phyloP scores from a whole-genome alignment of 2,329 filamentous ascomycete species.

The Apiospora phragmitis region DNA sequence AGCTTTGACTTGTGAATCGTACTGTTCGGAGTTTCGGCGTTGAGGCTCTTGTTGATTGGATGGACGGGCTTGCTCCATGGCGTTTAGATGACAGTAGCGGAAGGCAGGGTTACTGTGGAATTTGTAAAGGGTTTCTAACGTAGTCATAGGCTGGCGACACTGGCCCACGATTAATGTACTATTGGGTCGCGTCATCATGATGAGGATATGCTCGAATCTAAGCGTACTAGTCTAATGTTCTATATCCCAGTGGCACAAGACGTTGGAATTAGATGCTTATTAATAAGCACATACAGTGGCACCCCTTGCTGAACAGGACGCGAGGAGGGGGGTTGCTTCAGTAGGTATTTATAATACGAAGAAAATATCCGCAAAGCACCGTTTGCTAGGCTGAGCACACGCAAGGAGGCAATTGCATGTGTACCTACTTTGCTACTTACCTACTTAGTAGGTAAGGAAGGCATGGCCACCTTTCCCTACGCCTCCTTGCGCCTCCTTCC shows the following conservation, averaged over 20 bases:
- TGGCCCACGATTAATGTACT: neutral
- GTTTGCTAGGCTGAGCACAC: neutral
- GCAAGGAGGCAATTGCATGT: neutral
- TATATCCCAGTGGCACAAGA: neutral
- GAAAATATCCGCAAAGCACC: neutral
- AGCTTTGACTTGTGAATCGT: slow-evolving; percentile 26
- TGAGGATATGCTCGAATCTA: neutral
- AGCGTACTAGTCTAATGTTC: neutral
- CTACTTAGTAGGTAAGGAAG: neutral
- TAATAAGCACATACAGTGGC: neutral
- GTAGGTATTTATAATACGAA: neutral
- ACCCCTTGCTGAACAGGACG: neutral
- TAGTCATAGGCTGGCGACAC: neutral
- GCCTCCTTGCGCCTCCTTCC: neutral
- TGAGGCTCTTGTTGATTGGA: neutral
- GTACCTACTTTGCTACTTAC: no score
- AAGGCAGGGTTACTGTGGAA: neutral
- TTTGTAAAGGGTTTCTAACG: neutral
- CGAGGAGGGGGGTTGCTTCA: neutral
- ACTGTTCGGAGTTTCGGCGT: neutral
- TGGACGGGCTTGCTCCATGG: neutral
- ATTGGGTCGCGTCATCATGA: neutral
- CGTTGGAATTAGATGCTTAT: neutral
- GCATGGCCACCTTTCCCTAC: neutral
- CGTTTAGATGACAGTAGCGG: neutral